A percentile compares a stretch with the other conserved stretches of the same genome.
phyloP scores from a whole-genome alignment of 2,329 filamentous ascomycete genomes.

The Ceratocystis variospora region DNA sequence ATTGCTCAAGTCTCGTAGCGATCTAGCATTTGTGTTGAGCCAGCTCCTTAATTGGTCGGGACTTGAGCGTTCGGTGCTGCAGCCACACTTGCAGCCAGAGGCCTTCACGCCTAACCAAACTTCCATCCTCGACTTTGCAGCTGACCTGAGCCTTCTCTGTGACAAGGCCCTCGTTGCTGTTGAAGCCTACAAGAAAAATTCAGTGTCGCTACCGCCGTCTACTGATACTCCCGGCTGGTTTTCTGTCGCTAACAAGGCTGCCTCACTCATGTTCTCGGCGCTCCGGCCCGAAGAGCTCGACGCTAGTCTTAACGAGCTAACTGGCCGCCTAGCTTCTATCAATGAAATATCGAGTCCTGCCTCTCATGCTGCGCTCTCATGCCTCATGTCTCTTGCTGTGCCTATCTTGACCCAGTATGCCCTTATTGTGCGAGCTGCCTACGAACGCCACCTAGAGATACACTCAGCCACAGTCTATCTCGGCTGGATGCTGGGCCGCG shows the following conservation, averaged over 20 bases:
- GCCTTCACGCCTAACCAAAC: slow-evolving; percentile 9
- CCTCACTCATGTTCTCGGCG: slow-evolving; percentile 14
- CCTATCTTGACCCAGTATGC: slow-evolving; percentile 67
- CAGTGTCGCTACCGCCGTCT: slow-evolving; percentile 41
- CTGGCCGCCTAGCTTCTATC: slow-evolving; percentile 2
- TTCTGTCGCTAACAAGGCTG: slow-evolving; percentile 10
- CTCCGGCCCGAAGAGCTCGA: slow-evolving; percentile 15
- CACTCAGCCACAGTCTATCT: slow-evolving; percentile 62
- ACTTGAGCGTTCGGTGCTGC: slow-evolving; percentile 23
- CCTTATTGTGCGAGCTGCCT: slow-evolving; percentile 42
- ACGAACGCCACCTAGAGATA: slow-evolving; percentile 46
- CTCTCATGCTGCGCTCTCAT: slow-evolving; percentile 1
- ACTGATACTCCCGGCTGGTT: slow-evolving; percentile 48
- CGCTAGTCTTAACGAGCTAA: slow-evolving; percentile 33
- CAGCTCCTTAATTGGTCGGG: slow-evolving; percentile 55
- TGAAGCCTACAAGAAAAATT: slow-evolving; percentile 51
- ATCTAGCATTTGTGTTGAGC: slow-evolving; percentile 49
- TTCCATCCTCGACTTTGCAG: slow-evolving; percentile 35
- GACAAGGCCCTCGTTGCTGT: slow-evolving; percentile 68
- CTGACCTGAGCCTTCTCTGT: slow-evolving; percentile 47
- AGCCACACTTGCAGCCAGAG: slow-evolving; percentile 17
- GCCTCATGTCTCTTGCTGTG: slow-evolving; percentile 43
- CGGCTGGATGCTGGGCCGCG: slow-evolving; percentile 59
- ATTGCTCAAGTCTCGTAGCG: slow-evolving; percentile 33
- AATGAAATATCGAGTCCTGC: background rate